A percentile compares a stretch with the other conserved stretches of the same genome.
Conservation (phyloP, 148 eudicot species). For the Rhododendron henanense region DNA sequence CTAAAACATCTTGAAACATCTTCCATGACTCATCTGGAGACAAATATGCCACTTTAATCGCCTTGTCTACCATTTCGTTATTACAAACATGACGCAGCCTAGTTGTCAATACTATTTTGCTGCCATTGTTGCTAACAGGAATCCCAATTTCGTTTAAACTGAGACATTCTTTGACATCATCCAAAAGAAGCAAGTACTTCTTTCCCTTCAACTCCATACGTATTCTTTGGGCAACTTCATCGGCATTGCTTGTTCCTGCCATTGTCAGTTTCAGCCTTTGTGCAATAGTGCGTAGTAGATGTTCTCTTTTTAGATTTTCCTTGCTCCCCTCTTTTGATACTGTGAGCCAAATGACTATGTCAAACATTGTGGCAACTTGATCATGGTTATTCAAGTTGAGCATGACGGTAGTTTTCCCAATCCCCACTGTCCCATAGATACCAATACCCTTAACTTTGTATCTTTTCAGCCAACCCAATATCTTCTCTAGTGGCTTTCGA, state of each 20-base stretch:
- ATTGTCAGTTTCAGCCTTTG: background rate
- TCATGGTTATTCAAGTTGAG: constrained; percentile 18
- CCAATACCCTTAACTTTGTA: constrained; percentile 4
- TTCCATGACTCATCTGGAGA: constrained; percentile 8
- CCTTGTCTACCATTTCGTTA: background rate
- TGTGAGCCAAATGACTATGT: constrained; percentile 14
- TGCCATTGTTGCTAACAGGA: constrained; percentile 1
- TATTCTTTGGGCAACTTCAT: background rate
- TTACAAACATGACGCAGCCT: background rate
- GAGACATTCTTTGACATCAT: constrained; percentile 10
- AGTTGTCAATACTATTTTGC: constrained; percentile 20
- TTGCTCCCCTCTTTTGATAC: constrained; percentile 5
- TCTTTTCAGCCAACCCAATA: background rate
- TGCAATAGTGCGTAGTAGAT: background rate
- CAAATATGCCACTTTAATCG: background rate
- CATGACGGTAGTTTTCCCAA: constrained; percentile 11
- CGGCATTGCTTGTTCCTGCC: background rate
- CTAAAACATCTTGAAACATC: constrained; percentile 14
- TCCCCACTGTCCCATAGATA: constrained; percentile 4
- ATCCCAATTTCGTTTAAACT: constrained; percentile 6
- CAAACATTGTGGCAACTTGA: constrained; percentile 12
- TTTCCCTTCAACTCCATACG: background rate
- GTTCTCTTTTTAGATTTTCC: constrained; percentile 12
- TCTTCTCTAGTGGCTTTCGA: constrained; percentile 4
- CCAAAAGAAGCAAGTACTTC: constrained; percentile 19